Conservation (phyloP, 2,329 filamentous ascomycete species). For the Calonectria hongkongensis region DNA sequence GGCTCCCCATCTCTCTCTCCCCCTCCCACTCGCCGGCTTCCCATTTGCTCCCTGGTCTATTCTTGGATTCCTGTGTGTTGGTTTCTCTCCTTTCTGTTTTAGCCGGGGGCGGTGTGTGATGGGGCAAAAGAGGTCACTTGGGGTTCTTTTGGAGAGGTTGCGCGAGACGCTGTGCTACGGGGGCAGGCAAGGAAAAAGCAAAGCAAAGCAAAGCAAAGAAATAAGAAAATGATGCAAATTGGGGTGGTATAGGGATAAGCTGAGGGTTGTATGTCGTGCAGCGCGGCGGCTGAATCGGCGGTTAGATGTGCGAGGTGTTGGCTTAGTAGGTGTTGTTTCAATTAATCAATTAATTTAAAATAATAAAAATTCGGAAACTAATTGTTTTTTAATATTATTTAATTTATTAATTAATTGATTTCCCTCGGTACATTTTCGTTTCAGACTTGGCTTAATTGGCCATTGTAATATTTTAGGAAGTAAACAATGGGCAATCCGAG, state of each 20-base stretch:
- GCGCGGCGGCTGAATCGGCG: constrained; percentile 24
- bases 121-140: background rate
- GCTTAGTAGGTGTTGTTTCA: constrained; percentile 8
- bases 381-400: background rate
- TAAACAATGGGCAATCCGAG: constrained; percentile 3
- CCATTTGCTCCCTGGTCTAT: constrained; percentile 16
- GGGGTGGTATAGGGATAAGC: no score
- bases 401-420: background rate
- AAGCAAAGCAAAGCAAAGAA: no score
- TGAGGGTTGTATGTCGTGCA: constrained; percentile 15
- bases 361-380: background rate
- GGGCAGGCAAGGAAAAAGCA: background rate
- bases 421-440: background rate
- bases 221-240: no score
- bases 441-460: background rate
- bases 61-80: background rate
- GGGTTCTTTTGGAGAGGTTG: constrained; percentile 8
- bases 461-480: background rate
- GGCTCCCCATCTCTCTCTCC: background rate
- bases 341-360: constrained; percentile 20
- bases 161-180: constrained; percentile 21
- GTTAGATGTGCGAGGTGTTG: constrained; percentile 10
- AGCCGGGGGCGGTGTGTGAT: background rate
- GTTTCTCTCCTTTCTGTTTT: background rate
- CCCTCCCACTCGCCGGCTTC: no score